Evolutionary conservation across 129 eudicot species (phyloP).

Genomic region (Artemisia annua): DNA sequence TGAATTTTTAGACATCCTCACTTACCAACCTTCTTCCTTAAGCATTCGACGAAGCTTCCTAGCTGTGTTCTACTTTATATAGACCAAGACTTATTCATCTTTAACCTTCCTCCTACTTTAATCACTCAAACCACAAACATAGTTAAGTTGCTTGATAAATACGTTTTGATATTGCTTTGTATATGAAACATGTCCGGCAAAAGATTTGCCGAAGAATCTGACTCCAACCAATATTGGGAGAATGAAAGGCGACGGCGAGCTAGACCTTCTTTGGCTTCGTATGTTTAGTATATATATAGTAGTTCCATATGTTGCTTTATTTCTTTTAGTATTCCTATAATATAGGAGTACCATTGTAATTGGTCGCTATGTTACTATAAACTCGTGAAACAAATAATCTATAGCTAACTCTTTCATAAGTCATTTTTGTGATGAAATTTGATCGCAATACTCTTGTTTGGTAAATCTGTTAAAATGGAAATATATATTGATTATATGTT

Average conservation of each 20-base stretch:
- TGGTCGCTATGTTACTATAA: no score
- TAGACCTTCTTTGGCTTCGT: constrained; percentile 72
- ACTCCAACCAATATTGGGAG: constrained; percentile 37
- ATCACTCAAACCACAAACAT: not conserved
- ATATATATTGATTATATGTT: not conserved
- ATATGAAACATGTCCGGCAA: constrained; percentile 53
- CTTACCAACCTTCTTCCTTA: constrained; percentile 26
- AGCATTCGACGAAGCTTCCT: constrained; percentile 39
- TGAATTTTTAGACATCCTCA: not conserved
- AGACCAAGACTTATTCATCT: constrained; percentile 8
- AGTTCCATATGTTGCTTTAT: no score
- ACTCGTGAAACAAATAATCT: not conserved
- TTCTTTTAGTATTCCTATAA: no score
- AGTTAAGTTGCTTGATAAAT: not conserved
- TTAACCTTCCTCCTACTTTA: not conserved
- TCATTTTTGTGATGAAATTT: not conserved
- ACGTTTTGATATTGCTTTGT: not conserved
- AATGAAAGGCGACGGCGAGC: constrained; percentile 52
- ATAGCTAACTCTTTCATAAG: not conserved
- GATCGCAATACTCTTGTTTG: not conserved
- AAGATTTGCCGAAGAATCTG: constrained; percentile 40
- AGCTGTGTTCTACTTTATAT: not conserved
- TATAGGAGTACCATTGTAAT: no score
- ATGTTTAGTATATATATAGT: constrained; percentile 24
- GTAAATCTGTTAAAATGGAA: not conserved